Evolutionary conservation across 140 eudicot species (phyloP), one percentile per base, ranked within the genome.

Genomic region (Artemisia princeps): DNA sequence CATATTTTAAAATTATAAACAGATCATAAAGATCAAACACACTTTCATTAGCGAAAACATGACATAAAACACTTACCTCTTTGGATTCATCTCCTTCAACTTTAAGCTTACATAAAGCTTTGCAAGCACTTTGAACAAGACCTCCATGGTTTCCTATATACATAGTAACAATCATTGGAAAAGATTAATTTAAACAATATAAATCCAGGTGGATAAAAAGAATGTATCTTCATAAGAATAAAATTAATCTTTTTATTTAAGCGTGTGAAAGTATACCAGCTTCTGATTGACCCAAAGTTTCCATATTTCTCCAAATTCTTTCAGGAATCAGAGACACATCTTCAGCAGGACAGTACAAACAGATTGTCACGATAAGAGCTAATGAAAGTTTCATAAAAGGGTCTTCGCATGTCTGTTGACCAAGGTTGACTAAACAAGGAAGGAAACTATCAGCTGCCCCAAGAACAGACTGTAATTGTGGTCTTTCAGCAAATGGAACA

Each of bases 301-400:
- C 92, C 72, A 91, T 82, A 75, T 73, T 85, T 69, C 72, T 78
- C 98, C 98, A 91, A 69, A 91, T 80, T 74, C 17, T 78, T 71
- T 85, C 83, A 48, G 98, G 96, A 76, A 91, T 80, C 64, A 82
- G 60, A 67, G 74, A 64, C 68, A 91, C 72, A 76, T 91, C 96
- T 83, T 91, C 98, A 80, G 67, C 79, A 12, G 96, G 87, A 74
- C 86, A 83, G 72, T 85, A 85, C 79, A 88, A 82, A 79, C 95
- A 85, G 59, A 78, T 68, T 44, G 83, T 86, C 54, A 87, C 92
- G 63, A 91, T 63, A 55, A 91, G 89, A 24, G 86, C 86, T 69
- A 88, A 78, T 1, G 95, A 83, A 55, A 91, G 82, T 58, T 80
- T 80, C 72, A 79, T 53, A 42, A 85, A 65, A 22, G 88, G 92